Evolutionary conservation across 345 rosid species (phyloP).

Genomic region (Salix suchowensis): DNA sequence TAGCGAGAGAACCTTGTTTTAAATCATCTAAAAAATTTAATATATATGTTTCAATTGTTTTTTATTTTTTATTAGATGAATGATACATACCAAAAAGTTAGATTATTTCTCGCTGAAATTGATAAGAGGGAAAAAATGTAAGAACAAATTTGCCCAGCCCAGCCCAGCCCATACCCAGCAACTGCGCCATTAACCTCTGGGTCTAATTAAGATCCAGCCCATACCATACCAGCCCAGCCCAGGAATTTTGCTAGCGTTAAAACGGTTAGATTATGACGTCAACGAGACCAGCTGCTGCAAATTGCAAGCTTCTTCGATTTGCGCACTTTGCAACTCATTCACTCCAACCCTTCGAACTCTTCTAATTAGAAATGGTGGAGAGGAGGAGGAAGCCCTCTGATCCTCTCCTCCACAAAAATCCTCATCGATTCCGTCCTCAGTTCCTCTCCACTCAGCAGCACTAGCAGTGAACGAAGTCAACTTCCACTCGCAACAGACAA

Average conservation of each 20-base stretch:
- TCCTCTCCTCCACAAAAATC: slow-evolving; percentile 71
- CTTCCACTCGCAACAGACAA: background rate
- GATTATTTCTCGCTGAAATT: no score
- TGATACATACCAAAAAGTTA: no score
- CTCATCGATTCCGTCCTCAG: slow-evolving; percentile 54
- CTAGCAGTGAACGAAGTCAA: background rate
- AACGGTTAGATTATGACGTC: slow-evolving; percentile 11
- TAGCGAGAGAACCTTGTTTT: no score
- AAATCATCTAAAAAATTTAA: no score
- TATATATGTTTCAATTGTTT: no score
- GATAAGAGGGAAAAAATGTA: no score
- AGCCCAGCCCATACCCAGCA: no score
- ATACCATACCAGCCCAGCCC: background rate
- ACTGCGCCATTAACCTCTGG: no score
- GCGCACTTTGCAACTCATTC: background rate
- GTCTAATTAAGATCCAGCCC: background rate
- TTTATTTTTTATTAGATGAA: no score
- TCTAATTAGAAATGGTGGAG: slow-evolving; percentile 13
- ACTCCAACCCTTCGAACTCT: no score
- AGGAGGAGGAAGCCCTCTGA: slow-evolving; percentile 67
- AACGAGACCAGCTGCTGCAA: background rate
- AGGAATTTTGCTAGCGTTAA: background rate
- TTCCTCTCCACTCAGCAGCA: slow-evolving; percentile 23
- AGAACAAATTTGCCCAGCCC: no score
- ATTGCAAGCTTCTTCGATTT: slow-evolving; percentile 2